Evolutionary conservation across 2,329 filamentous ascomycete genomes (phyloP), one percentile per base, ranked within the genome.

Genomic region (Pezicula radicicola): DNA sequence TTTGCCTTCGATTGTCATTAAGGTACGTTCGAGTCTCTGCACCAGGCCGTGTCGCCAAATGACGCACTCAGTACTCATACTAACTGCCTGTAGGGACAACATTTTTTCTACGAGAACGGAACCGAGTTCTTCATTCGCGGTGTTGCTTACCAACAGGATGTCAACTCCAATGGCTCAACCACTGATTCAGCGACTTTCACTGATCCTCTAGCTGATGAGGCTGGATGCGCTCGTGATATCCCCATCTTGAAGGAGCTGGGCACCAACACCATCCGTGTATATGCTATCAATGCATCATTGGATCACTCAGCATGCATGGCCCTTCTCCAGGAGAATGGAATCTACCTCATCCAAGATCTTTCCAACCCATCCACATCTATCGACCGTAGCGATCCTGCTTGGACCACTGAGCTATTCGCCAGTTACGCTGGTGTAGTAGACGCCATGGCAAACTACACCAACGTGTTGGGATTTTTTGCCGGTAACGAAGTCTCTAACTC

Each of bases 401-500:
- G 94, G 94, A 85, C 91, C 68, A 80, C 85, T 49, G 80, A 81
- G 12, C 80, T 97, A 46, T 96, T 85, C 75, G 69, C 78, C 35
- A 89, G 91, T 58, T 99, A 97, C 79, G 89, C 85, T 52, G 74
- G 75, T 30, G 94, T 99, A 55, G 76, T 99, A 54, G 92, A 97
- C 68, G 79, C 82, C 57, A 77, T 99, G 65, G 78, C 81, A 62
- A 79, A 89, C 68, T 97, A 96, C 80, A 80, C 83, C 72, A 99
- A 99, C 75, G 86, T 90, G 48, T 85, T 99, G 58, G 94, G 94
- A 65, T 99, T 97, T 86, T 97, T 99, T 71, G 93, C 92, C 62
- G 94, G 94, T 69, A 99, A 99, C 75, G 94, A 99, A 76, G 94
- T 99, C 56, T 87, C 91, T 63, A 96, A 97, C 79, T 81, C 85